A percentile compares a stretch with the other conserved stretches of the same genome.
Conservation (phyloP, 1,139 yeast species). For the Nematodospora anomalae region DNA sequence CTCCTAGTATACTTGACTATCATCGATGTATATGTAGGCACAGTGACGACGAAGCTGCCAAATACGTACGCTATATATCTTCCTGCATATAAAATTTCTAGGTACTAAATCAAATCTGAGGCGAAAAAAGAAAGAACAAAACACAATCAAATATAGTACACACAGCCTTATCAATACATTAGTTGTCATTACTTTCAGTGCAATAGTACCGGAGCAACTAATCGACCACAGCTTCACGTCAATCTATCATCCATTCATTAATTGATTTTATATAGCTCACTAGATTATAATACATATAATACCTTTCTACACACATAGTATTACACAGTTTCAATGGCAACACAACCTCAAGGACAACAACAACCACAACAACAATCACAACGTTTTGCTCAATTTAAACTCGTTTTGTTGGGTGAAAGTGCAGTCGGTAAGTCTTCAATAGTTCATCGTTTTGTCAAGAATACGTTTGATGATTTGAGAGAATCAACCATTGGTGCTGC, state of each 20-base stretch:
- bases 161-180: background rate
- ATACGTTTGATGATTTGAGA: slow-evolving; percentile 89
- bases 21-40: too few species aligned
- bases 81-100: background rate
- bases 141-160: background rate
- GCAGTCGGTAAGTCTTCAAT: slow-evolving; percentile 52
- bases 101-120: background rate
- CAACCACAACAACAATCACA: slow-evolving; percentile 1
- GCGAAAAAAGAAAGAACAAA: background rate
- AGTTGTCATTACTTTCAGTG: too few species aligned
- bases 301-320: background rate
- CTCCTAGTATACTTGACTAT: too few species aligned
- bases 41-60: too few species aligned
- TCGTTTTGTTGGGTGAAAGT: slow-evolving; percentile 48
- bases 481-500: slow-evolving; percentile 99
- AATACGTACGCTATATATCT: background rate
- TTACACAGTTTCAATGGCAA: slow-evolving; percentile 2
- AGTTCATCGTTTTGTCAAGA: slow-evolving; percentile 51
- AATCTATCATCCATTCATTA: background rate
- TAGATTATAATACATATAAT: too few species aligned
- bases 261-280: too few species aligned
- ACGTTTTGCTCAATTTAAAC: slow-evolving; percentile 43
- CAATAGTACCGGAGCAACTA: background rate
- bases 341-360: slow-evolving; percentile 3
- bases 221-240: background rate